phyloP scores from a whole-genome alignment of 768 basidiomycete genomes.

The Fibroporia radiculosa region DNA sequence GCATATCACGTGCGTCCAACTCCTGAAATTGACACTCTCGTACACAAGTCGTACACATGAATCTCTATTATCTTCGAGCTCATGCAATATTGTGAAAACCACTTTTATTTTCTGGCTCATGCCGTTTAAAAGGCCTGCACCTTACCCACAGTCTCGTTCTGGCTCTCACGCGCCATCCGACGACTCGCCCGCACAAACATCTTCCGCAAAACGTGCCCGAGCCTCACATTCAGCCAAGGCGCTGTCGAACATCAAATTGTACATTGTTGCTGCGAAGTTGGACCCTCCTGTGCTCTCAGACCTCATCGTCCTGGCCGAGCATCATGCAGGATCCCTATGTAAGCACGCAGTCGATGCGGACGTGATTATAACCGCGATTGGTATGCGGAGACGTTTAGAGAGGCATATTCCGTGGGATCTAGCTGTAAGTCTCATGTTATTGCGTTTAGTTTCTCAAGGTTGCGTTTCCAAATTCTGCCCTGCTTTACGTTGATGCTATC shows the following conservation, averaged over 20 bases:
- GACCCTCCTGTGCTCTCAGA: constrained; percentile 18
- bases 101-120: no score
- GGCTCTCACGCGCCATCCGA: constrained; percentile 8
- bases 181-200: constrained; percentile 2
- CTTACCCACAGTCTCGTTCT: constrained; percentile 4
- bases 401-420: constrained; percentile 59
- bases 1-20: no score
- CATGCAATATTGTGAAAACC: no score
- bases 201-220: constrained; percentile 13
- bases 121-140: constrained; percentile 20
- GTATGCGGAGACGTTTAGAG: constrained; percentile 61
- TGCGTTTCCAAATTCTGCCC: no score
- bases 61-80: no score
- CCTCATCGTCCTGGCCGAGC: constrained; percentile 22
- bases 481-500: no score
- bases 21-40: no score
- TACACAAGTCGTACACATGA: no score
- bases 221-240: constrained; percentile 7
- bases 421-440: constrained; percentile 60
- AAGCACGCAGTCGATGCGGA: constrained; percentile 42
- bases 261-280: constrained; percentile 25
- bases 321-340: constrained; percentile 27
- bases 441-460: no score
- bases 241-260: constrained; percentile 13
- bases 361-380: constrained; percentile 57